Percentiles rank a stretch among this genome's conserved stretches.
These are phyloP conservation scores for Ustilago nuda DNA, from an alignment of 1,284 basidiomycete species.

Conservation along the genomic window DNA sequence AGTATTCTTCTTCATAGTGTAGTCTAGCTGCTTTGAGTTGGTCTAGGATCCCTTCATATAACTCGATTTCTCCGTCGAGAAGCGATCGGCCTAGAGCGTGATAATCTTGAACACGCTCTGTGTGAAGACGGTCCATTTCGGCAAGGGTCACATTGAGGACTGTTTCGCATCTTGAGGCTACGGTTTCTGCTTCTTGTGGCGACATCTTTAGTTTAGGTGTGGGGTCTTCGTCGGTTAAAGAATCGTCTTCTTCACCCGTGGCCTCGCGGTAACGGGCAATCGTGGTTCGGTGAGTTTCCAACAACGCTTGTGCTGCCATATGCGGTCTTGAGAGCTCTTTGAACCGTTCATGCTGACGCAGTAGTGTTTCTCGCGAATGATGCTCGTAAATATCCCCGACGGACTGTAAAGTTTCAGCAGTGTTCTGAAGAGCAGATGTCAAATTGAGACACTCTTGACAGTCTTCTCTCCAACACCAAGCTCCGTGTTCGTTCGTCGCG, in stretches of 20 bases:
- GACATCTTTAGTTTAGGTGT: neutral
- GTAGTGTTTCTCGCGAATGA: constrained; percentile 78
- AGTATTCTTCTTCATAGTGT: constrained; percentile 44
- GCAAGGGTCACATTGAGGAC: constrained; percentile 87
- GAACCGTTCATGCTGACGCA: constrained; percentile 79
- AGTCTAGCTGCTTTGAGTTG: constrained; percentile 36
- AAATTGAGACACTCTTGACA: constrained; percentile 81
- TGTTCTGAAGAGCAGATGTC: constrained; percentile 82
- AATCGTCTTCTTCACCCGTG: constrained; percentile 29
- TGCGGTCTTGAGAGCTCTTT: constrained; percentile 81
- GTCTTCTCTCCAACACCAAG: constrained; percentile 85
- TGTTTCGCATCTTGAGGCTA: constrained; percentile 82
- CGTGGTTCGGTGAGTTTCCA: constrained; percentile 75
- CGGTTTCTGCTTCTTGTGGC: constrained; percentile 69
- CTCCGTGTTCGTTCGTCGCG: constrained; percentile 77
- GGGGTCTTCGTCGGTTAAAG: constrained; percentile 9
- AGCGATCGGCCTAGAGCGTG: constrained; percentile 40
- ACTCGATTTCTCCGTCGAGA: constrained; percentile 55
- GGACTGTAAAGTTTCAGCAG: constrained; percentile 78
- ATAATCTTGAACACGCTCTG: constrained; percentile 59
- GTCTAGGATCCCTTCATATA: constrained; percentile 47
- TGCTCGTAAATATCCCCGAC: constrained; percentile 83
- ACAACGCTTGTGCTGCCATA: constrained; percentile 77
- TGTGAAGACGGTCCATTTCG: constrained; percentile 76
- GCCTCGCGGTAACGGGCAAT: constrained; percentile 71